Evolutionary conservation across 2,329 filamentous ascomycete genomes (phyloP), one percentile per base, ranked within the genome.

Genomic region (Aspergillus sp.): DNA sequence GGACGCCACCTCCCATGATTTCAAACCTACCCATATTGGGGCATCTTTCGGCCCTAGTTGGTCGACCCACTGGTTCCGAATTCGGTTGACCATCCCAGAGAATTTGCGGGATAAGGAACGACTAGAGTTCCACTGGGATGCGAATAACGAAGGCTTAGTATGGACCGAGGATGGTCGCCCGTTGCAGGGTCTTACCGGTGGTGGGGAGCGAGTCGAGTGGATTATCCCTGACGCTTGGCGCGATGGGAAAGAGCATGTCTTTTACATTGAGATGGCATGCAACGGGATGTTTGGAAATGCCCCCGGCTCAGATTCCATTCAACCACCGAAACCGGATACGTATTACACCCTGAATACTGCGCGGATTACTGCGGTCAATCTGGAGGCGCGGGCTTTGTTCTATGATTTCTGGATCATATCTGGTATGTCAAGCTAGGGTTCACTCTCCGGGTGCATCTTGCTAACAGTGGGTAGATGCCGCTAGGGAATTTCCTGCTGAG

Each of bases 201-300:
- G 89, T 55, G 91, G 90, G 41, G 95, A 99, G 70, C 85, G 95
- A 54, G 84, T 88, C 15, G 92, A 98, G 76, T 99, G 93, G 93
- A 86, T 96, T 59, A 81, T 99, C 45, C 93, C 95, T 8, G 81
- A 90, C 51, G 80, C 81, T 15, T 96, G 90, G 77, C 85, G 90
- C 61, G 90, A 96, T 73, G 93, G 91, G 53, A 87, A 93, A 72
- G 85, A 92, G 68, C 93, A 98, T 73, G 86, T 83, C 17, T 90
- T 99, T 68, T 99, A 97, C 74, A 88, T 99, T 63, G 95, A 99
- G 78, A 96, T 98, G 90, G 95, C 95, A 19, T 98, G 95, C 78
- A 99, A 99, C 74, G 88, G 89, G 74, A 98, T 98, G 93, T 98
- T 98, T 77, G 95, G 95, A 66, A 96, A 96, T 73, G 89, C 92